phyloP scores from a whole-genome alignment of 2,329 filamentous ascomycete species.

The Incumbomyces lentus region DNA sequence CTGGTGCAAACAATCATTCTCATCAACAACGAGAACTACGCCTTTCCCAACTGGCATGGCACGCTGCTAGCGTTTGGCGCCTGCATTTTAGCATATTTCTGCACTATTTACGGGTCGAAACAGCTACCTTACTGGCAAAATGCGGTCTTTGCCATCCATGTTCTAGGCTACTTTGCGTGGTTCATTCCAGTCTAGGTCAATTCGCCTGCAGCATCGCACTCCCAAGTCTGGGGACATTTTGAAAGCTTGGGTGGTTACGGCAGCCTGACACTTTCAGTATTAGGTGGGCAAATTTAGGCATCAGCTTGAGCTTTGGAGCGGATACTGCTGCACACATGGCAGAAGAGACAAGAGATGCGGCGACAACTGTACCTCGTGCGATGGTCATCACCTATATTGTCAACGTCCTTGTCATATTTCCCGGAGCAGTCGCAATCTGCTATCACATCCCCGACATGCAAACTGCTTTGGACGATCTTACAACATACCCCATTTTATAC shows the following conservation, averaged over 20 bases:
- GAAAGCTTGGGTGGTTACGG: constrained; percentile 31
- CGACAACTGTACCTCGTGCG: constrained; percentile 32
- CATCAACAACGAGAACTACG: constrained; percentile 33
- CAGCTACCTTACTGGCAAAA: constrained; percentile 31
- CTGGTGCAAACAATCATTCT: constrained; percentile 37
- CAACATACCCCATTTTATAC: constrained; percentile 38
- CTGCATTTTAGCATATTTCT: constrained; percentile 32
- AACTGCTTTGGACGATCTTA: constrained; percentile 30
- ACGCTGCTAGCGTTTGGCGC: constrained; percentile 40
- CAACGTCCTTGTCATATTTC: constrained; percentile 34
- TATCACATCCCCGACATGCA: constrained; percentile 26
- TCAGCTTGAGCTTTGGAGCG: too few species aligned
- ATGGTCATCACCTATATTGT: constrained; percentile 33
- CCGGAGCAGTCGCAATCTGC: constrained; percentile 33
- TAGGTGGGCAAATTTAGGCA: too few species aligned
- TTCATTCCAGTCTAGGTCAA: constrained; percentile 26
- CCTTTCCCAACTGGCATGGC: constrained; percentile 36
- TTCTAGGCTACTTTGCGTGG: constrained; percentile 28
- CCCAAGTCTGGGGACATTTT: constrained; percentile 29
- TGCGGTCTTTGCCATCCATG: constrained; percentile 28
- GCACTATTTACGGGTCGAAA: constrained; percentile 30
- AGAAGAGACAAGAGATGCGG: constrained; percentile 40
- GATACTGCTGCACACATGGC: constrained; percentile 29
- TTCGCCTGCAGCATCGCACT: constrained; percentile 23
- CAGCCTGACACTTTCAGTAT: constrained; percentile 23